A percentile compares a stretch with the other conserved stretches of the same genome.
Evolutionary conservation across 2,329 filamentous ascomycete genomes (phyloP).

Genomic region (Hypoxylon sp.): DNA sequence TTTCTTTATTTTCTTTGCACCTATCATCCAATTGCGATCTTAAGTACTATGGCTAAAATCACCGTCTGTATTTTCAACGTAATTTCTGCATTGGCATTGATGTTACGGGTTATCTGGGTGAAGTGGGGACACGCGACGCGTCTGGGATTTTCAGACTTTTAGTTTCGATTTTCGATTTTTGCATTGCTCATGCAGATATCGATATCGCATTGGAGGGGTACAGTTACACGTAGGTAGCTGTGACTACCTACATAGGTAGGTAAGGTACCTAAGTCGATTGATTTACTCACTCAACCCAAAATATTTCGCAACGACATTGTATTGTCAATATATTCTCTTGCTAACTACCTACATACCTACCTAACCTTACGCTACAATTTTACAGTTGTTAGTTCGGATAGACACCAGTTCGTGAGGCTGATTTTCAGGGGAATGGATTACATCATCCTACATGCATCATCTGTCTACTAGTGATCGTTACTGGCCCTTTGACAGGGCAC

Average conservation of each 20-base stretch:
- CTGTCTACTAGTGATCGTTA: background rate
- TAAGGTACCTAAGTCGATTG: no score
- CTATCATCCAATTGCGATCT: background rate
- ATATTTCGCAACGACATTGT: no score
- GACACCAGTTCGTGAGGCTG: background rate
- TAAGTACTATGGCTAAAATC: constrained; percentile 3
- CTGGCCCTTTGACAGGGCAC: background rate
- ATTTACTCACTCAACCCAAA: no score
- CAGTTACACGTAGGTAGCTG: no score
- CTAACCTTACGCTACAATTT: no score
- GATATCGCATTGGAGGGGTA: constrained; percentile 5
- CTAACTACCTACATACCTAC: no score
- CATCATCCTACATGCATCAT: constrained; percentile 11
- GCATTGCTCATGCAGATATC: background rate
- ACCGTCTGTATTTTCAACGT: background rate
- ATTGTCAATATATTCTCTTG: no score
- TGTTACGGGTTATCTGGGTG: background rate
- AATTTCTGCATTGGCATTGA: background rate
- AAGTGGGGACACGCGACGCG: constrained; percentile 40
- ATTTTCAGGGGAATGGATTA: constrained; percentile 4
- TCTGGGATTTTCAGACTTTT: constrained; percentile 21
- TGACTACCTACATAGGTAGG: no score
- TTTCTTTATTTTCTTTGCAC: background rate
- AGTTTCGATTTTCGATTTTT: background rate
- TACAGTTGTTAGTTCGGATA: no score